Evolutionary conservation across 1,139 yeast species (phyloP).

Genomic region (Wickerhamiella infanticola): DNA sequence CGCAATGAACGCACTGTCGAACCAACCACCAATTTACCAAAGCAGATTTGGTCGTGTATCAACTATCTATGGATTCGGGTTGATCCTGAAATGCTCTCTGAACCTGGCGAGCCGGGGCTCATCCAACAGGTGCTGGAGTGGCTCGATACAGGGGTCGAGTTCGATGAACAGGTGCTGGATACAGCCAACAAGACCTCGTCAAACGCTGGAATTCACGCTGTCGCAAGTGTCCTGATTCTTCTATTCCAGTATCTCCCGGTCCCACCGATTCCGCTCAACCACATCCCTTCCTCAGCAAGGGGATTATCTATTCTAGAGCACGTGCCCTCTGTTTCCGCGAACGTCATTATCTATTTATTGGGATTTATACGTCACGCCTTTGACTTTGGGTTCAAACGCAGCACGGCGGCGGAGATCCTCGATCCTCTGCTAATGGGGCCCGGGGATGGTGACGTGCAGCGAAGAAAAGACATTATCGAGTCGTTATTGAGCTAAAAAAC

Average conservation of each 20-base stretch:
- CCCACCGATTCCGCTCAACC: slow-evolving; percentile 26
- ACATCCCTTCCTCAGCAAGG: neutral
- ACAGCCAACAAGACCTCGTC: slow-evolving; percentile 17
- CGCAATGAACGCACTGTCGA: slow-evolving; percentile 1
- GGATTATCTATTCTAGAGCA: slow-evolving; percentile 24
- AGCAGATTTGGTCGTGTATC: slow-evolving; percentile 14
- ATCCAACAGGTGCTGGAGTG: slow-evolving; percentile 22
- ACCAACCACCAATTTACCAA: slow-evolving; percentile 1
- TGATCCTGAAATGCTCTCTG: slow-evolving; percentile 12
- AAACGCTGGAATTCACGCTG: slow-evolving; percentile 20
- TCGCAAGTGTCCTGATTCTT: slow-evolving; percentile 21
- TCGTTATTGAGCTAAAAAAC: slow-evolving; percentile 9
- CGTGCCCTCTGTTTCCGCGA: slow-evolving; percentile 28
- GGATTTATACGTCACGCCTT: slow-evolving; percentile 18
- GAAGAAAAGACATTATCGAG: neutral
- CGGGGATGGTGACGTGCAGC: neutral
- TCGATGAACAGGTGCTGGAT: slow-evolving; percentile 22
- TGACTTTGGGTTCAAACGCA: slow-evolving; percentile 4
- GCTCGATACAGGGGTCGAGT: slow-evolving; percentile 23
- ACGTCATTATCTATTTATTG: slow-evolving; percentile 27
- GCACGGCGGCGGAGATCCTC: slow-evolving; percentile 4
- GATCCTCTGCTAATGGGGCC: slow-evolving; percentile 6
- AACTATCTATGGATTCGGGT: slow-evolving; percentile 23
- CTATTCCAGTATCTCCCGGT: slow-evolving; percentile 27
- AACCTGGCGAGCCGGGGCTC: slow-evolving; percentile 18